Percentiles rank a stretch among this genome's conserved stretches.
Conservation (phyloP, 2,329 filamentous ascomycete genomes). For the Trichophyton mentagrophytes region DNA sequence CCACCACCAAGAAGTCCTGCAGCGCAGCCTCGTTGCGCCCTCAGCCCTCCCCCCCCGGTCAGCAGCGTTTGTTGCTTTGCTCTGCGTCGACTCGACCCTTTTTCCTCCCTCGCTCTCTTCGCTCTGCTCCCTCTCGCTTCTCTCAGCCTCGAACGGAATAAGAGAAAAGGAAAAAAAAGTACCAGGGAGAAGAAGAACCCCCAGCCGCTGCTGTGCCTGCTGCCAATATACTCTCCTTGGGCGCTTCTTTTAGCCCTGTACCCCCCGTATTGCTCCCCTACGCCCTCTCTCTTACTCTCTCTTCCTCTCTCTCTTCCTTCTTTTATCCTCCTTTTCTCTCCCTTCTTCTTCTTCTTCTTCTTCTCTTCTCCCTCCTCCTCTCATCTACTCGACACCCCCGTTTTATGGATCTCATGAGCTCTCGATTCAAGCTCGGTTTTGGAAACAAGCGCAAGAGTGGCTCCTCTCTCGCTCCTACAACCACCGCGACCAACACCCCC, state of each 20-base stretch:
- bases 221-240: neutral
- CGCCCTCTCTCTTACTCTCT: no score
- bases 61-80: neutral
- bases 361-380: slow-evolving; percentile 6
- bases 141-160: neutral
- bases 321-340: neutral
- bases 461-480: slow-evolving; percentile 15
- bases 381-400: neutral
- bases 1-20: neutral
- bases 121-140: neutral
- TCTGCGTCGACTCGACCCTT: neutral
- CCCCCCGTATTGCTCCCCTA: slow-evolving; percentile 7
- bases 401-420: slow-evolving; percentile 37
- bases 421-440: slow-evolving; percentile 39
- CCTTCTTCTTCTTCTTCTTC: slow-evolving; percentile 1
- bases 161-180: neutral
- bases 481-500: slow-evolving; percentile 15
- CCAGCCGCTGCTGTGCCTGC: neutral
- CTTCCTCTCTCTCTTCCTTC: no score
- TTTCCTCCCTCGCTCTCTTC: neutral
- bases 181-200: neutral
- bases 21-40: neutral
- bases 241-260: slow-evolving; percentile 4
- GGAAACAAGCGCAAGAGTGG: slow-evolving; percentile 38
- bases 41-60: neutral